Percentiles rank a stretch among this genome's conserved stretches.
These are phyloP conservation scores for Pyricularia pennisetigena DNA, from an alignment of 2,329 filamentous ascomycete species.

Conservation along the genomic window DNA sequence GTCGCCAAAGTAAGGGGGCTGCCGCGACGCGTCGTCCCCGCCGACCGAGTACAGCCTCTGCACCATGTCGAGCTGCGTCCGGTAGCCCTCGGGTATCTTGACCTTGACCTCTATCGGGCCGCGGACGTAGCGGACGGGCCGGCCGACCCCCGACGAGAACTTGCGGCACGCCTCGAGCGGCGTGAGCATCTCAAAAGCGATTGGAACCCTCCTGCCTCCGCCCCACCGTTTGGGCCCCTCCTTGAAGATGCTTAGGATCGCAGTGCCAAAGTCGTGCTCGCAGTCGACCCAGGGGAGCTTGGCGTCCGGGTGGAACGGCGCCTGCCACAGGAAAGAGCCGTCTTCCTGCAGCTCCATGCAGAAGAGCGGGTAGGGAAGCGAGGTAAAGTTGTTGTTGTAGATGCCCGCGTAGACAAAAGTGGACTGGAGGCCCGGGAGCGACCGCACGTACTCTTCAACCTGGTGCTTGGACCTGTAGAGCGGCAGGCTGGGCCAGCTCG, in stretches of 20 bases:
- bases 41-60: slow-evolving; percentile 48
- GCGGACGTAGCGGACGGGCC: slow-evolving; percentile 68
- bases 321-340: slow-evolving; percentile 84
- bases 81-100: slow-evolving; percentile 78
- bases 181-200: slow-evolving; percentile 84
- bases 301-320: slow-evolving; percentile 83
- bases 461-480: slow-evolving; percentile 90
- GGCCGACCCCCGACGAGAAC: slow-evolving; percentile 69
- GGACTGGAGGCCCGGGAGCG: slow-evolving; percentile 63
- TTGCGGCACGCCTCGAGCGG: slow-evolving; percentile 72
- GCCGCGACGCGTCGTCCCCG: slow-evolving; percentile 40
- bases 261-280: slow-evolving; percentile 90
- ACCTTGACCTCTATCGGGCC: slow-evolving; percentile 77
- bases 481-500: slow-evolving; percentile 71
- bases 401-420: slow-evolving; percentile 96
- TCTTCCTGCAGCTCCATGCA: slow-evolving; percentile 84
- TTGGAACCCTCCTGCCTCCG: slow-evolving; percentile 59
- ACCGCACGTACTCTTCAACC: slow-evolving; percentile 82
- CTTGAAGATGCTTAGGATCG: slow-evolving; percentile 89
- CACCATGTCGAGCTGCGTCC: slow-evolving; percentile 69
- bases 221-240: slow-evolving; percentile 83
- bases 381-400: slow-evolving; percentile 99
- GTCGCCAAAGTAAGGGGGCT: slow-evolving; percentile 56
- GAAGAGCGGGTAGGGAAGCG: slow-evolving; percentile 83
- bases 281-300: slow-evolving; percentile 93